Evolutionary conservation across 331 rosid genomes (phyloP), one percentile per base, ranked within the genome.

Genomic region (Malus hybrid): DNA sequence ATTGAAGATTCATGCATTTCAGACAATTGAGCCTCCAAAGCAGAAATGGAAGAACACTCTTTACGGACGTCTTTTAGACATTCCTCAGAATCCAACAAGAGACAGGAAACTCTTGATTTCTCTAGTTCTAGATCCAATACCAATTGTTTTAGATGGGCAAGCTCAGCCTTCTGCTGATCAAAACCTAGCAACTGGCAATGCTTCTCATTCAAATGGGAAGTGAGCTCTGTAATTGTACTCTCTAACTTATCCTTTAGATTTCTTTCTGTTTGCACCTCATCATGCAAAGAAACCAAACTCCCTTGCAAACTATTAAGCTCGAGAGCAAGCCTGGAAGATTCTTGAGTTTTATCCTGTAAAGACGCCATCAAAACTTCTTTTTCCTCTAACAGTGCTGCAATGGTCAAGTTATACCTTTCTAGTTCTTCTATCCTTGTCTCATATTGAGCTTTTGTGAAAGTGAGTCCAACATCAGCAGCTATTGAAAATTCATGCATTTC

Each of bases 1-100:
- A 89, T 76, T 48, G 82, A 85, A 79, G 74, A 79, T 74, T 85
- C 87, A 57, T 75, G 83, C 91, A 92, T 72, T 84, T 92, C 97
- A 67, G 84, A 83, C 48, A 92, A 69, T 46, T 86, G 86, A 76
- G 71, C 79, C 82, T 92, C 92, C 86, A 90, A 75, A 77, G 56
- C 82, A 80, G 80, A 77, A 69, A 76, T 28, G 75, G 87, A 83
- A 66, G 88, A 90, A 83, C 86, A 79, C 73, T 87, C 86, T 71
- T 78, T 79, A 69, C 22, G 72, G 80, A 86, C 83, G 65, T 75
- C 84, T 81, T 67, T 76, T 65, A 90, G 84, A 72, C 63, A 75
- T 83, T 80, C 81, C 80, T 90, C 91, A 44, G 93, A 85, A 64
- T 76, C 86, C 74, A 76, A 77, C 65, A 88, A 81, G 77, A 80